Evolutionary conservation across 2,329 filamentous ascomycete genomes (phyloP), one percentile per base, ranked within the genome.

Genomic region (Aspergillus flavus): DNA sequence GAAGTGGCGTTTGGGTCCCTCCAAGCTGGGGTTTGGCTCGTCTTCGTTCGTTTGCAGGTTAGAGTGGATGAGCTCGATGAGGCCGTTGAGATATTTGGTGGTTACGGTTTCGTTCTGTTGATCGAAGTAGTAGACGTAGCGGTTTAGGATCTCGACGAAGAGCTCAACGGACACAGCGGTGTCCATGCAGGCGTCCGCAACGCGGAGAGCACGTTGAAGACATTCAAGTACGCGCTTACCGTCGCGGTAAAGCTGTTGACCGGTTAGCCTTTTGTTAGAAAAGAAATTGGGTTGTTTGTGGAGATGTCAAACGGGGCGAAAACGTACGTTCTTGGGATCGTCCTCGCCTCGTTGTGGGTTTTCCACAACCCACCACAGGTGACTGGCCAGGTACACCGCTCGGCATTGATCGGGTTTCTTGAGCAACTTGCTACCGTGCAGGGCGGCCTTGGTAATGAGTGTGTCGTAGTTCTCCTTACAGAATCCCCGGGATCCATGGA

Each of bases 61-160:
- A 26, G 93, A 97, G 79, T 99, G 94, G 74, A 99, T 98, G 67
- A 99, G 87, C 81, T 99, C 95, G 74, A 99, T 98, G 57, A 99
- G 87, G 4, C 95, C 95, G 75, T 99, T 99, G 66, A 99, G 86
- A 77, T 98, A 99, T 80, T 98, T 98, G 3, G 91, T 97, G 6
- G 95, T 99, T 45, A 99, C 95, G 69, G 94, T 94, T 81, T 99
- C 95, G 79, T 99, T 99, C 76, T 97, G 93, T 78, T 99, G 94
- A 79, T 99, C 95, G 81, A 97, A 99, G 82, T 98, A 99, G 79
- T 99, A 99, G 59, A 98, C 94, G 76, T 99, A 99, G 78, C 95
- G 89, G 78, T 99, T 97, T 61, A 99, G 83, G 67, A 99, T 99
- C 81, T 99, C 95, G 62, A 99, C 94, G 79, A 99, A 99, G 56